Percentiles rank a stretch among this genome's conserved stretches.
These are phyloP conservation scores for Pulveroboletus sp. DNA, from an alignment of 768 basidiomycete species.

Conservation along the genomic window DNA sequence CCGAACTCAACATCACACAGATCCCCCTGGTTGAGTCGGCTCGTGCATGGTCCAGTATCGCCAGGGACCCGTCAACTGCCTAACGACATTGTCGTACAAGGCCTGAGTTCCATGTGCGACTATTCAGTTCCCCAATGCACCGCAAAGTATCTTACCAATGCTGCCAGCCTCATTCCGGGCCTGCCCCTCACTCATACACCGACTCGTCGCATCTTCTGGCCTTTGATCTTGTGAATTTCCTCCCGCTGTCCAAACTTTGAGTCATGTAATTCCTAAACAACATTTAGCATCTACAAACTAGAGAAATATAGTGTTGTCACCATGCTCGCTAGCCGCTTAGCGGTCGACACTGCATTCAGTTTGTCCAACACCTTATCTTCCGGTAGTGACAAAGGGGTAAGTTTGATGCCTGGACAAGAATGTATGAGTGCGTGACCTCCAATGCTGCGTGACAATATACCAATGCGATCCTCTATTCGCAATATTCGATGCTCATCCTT, in stretches of 20 bases:
- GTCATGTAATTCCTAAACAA: constrained; percentile 72
- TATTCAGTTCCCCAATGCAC: neutral
- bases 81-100: neutral
- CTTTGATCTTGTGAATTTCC: constrained; percentile 71
- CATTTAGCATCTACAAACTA: constrained; percentile 1
- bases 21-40: no score
- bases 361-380: constrained; percentile 81
- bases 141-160: constrained; percentile 10
- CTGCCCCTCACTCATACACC: neutral
- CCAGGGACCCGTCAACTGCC: no score
- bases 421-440: neutral
- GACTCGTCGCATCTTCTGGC: constrained; percentile 46
- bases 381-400: constrained; percentile 69
- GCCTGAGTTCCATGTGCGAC: neutral
- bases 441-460: constrained; percentile 41
- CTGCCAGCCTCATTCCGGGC: neutral
- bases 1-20: constrained; percentile 1
- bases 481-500: constrained; percentile 81
- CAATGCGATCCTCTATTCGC: constrained; percentile 80
- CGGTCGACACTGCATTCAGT: constrained; percentile 85
- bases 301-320: constrained; percentile 35
- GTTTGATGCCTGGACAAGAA: constrained; percentile 53
- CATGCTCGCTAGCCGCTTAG: constrained; percentile 92
- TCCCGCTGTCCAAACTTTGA: constrained; percentile 87
- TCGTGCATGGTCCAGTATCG: no score